Conservation (phyloP, 768 basidiomycete genomes). For the Austroboletus eburneus region DNA sequence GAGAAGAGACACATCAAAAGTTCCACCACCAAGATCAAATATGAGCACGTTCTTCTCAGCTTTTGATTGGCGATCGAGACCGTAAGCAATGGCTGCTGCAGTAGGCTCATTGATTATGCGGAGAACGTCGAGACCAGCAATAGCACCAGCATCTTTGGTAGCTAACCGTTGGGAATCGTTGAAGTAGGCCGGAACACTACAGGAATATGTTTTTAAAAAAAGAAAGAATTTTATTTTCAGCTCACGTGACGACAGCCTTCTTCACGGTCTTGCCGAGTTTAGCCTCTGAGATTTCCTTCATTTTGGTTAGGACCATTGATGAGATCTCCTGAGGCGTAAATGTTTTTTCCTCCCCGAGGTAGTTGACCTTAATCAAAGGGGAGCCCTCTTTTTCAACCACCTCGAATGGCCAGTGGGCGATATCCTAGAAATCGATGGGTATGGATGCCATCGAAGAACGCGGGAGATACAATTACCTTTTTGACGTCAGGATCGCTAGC, state of each 20-base stretch:
- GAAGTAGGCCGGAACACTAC: conserved; percentile 96
- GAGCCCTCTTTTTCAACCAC: conserved; percentile 97
- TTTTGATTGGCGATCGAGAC: conserved; percentile 93
- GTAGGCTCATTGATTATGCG: conserved; percentile 99
- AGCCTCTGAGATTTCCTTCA: conserved; percentile 99
- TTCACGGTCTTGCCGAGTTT: conserved; percentile 98
- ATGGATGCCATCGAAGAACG: background rate
- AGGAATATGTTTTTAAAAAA: conserved; percentile 2
- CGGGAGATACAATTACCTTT: conserved; percentile 44
- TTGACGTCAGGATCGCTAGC: conserved; percentile 89
- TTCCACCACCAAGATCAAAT: conserved; percentile 99
- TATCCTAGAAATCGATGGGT: conserved; percentile 55
- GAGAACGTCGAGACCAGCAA: conserved; percentile 97
- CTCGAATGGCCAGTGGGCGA: conserved; percentile 96
- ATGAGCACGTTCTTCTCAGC: conserved; percentile 98
- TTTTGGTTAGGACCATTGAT: conserved; percentile 99
- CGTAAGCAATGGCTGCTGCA: conserved; percentile 98
- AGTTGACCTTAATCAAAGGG: conserved; percentile 93
- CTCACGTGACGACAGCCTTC: conserved; percentile 98
- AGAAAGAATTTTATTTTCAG: conserved; percentile 11
- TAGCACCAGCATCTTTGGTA: conserved; percentile 98
- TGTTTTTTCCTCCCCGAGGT: conserved; percentile 91
- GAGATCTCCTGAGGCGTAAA: conserved; percentile 99
- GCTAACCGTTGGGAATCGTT: conserved; percentile 99
- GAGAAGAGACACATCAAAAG: conserved; percentile 98